Evolutionary conservation across 2,329 filamentous ascomycete species (phyloP), one percentile per base, ranked within the genome.

Genomic region (Ceratocystis eucalypticola): DNA sequence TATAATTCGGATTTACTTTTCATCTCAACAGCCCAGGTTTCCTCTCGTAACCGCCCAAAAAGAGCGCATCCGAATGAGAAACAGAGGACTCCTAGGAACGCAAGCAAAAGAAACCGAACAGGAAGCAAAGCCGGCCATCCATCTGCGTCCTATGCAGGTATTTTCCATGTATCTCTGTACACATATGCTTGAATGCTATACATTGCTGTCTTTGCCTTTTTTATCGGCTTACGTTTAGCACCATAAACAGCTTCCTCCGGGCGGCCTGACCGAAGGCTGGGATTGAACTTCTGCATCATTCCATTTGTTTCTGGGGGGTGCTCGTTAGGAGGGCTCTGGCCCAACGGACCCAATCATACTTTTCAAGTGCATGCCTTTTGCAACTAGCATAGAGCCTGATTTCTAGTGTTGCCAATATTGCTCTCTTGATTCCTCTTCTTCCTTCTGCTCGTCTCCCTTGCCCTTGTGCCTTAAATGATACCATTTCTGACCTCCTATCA

Each of bases 191-290:
- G 37, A 41, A 15, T 41, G 12, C 37, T 41, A 15, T 15, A 41
- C 37, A 41, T 57, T 1, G 22, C 17, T 57, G 53, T 57, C 28
- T 57, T 28, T 33, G 5, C 53, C 53, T 33, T 25, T 15, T 57
- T 17, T 33, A 12, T 57, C 53, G 28, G 10, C 53, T 57, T 57
- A 28, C 22, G 53, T 25, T 33, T 57, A 33, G 53, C 53, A 57
- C 53, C 7, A 30, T 2, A n/a, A 55, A 15, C 50, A 15, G 20
- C 25, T 25, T 15, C 28, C 53, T 28, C 20, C 53, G 8, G 53
- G 53, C 53, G 53, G 53, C 53, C 53, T 57, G 53, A 8, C 53
- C 53, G 53, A 57, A 57, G 53, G 22, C 53, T 57, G 25, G 53
- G 53, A 33, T 57, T 41, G 37, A n/a, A 30, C 25, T 57, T 57